Evolutionary conservation across 1,284 basidiomycete genomes (phyloP).

Genomic region (Phenoliferia sp.): DNA sequence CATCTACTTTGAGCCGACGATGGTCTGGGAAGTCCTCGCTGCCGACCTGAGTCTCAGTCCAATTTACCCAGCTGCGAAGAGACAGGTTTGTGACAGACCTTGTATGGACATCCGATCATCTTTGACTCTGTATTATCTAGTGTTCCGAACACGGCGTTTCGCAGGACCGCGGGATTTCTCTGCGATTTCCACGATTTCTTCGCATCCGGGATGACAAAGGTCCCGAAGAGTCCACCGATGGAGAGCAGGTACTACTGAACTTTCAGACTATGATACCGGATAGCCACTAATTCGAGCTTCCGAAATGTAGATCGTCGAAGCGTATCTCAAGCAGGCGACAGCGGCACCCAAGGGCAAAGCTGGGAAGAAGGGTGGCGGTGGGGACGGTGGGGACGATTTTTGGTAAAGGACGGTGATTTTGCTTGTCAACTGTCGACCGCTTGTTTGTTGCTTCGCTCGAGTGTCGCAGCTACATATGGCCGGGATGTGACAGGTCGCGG

Average conservation of each 20-base stretch:
- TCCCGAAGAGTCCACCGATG: conserved; percentile 82
- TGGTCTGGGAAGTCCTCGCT: conserved; percentile 97
- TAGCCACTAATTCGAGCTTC: conserved; percentile 7
- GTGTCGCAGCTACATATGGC: no score
- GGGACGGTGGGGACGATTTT: conserved; percentile 66
- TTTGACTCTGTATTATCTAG: conserved; percentile 38
- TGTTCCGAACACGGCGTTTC: conserved; percentile 54
- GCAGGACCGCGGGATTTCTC: conserved; percentile 68
- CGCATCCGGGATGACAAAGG: conserved; percentile 87
- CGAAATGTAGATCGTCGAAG: conserved; percentile 74
- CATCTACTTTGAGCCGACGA: conserved; percentile 38
- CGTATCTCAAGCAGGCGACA: conserved; percentile 85
- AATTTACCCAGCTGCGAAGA: conserved; percentile 81
- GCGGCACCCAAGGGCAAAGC: conserved; percentile 50
- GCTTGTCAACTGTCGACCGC: background rate
- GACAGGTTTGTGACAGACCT: conserved; percentile 69
- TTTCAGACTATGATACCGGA: no score
- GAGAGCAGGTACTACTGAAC: conserved; percentile 93
- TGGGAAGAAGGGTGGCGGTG: conserved; percentile 51
- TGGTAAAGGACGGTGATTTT: conserved; percentile 54
- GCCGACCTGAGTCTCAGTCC: conserved; percentile 96
- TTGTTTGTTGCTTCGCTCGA: background rate
- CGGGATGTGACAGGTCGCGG: no score
- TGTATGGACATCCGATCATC: background rate
- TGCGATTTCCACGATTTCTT: conserved; percentile 94